phyloP scores from a whole-genome alignment of 805 yeast species.

The Candida maris region DNA sequence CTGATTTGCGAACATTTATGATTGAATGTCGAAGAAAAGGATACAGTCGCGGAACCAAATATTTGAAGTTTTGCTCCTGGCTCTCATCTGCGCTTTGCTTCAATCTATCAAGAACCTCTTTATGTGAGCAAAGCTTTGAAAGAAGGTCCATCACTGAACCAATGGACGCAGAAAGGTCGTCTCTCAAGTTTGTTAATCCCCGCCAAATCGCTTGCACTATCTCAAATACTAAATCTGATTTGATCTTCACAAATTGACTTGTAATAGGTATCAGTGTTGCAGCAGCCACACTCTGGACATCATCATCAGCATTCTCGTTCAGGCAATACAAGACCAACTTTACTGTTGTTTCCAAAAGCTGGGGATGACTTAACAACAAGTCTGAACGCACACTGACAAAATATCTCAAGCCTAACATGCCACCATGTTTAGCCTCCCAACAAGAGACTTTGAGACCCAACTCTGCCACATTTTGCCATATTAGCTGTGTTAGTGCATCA shows the following conservation, averaged over 20 bases:
- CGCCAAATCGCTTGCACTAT: slow-evolving; percentile 80
- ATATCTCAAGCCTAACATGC: slow-evolving; percentile 88
- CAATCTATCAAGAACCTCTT: slow-evolving; percentile 70
- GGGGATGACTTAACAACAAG: slow-evolving; percentile 56
- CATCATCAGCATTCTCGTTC: slow-evolving; percentile 80
- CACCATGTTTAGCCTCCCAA: slow-evolving; percentile 99
- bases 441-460: slow-evolving; percentile 50
- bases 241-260: slow-evolving; percentile 70
- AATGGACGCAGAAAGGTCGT: slow-evolving; percentile 90
- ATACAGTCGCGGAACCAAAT: slow-evolving; percentile 82
- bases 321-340: slow-evolving; percentile 85
- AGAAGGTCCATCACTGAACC: slow-evolving; percentile 94
- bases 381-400: slow-evolving; percentile 87
- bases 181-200: slow-evolving; percentile 76
- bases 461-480: slow-evolving; percentile 53
- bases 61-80: slow-evolving; percentile 58
- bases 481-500: slow-evolving; percentile 59
- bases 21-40: slow-evolving; percentile 95
- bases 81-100: slow-evolving; percentile 54
- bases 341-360: slow-evolving; percentile 66
- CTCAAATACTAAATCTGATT: slow-evolving; percentile 45
- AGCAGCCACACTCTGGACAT: slow-evolving; percentile 96
- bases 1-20: slow-evolving; percentile 85
- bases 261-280: slow-evolving; percentile 90
- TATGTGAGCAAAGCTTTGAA: slow-evolving; percentile 80